phyloP scores from a whole-genome alignment of 2,329 filamentous ascomycete species.

The Periglandula ipomoeae region DNA sequence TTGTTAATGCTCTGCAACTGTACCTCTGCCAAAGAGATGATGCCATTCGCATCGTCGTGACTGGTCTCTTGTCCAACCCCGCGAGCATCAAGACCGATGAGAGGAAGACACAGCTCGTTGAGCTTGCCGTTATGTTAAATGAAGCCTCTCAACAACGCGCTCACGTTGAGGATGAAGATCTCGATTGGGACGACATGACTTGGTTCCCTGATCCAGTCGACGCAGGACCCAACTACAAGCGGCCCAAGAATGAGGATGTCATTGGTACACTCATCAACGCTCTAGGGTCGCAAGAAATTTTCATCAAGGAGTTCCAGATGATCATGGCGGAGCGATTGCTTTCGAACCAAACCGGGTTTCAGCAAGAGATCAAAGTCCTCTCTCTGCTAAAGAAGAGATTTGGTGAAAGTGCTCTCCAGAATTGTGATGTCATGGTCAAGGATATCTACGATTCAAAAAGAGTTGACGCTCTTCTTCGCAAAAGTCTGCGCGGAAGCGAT shows the following conservation, averaged over 20 bases:
- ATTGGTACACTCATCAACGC: constrained; percentile 84
- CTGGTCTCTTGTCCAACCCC: constrained; percentile 58
- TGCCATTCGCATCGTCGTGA: constrained; percentile 68
- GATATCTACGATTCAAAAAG: constrained; percentile 78
- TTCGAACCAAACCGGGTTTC: constrained; percentile 57
- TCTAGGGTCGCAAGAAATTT: constrained; percentile 81
- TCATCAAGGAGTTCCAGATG: constrained; percentile 87
- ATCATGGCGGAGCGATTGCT: constrained; percentile 79
- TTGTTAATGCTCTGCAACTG: constrained; percentile 63
- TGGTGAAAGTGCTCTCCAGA: constrained; percentile 76
- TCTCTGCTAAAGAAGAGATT: constrained; percentile 83
- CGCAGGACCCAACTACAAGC: constrained; percentile 84
- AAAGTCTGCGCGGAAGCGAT: constrained; percentile 19
- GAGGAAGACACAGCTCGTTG: constrained; percentile 46
- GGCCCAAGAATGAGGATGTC: constrained; percentile 81
- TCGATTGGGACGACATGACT: constrained; percentile 86
- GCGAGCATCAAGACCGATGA: constrained; percentile 40
- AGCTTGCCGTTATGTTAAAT: constrained; percentile 58
- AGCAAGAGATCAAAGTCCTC: constrained; percentile 74
- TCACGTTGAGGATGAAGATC: constrained; percentile 54
- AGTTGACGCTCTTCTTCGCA: constrained; percentile 60
- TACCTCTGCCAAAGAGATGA: constrained; percentile 71
- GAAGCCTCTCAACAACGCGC: constrained; percentile 47
- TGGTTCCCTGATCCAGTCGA: constrained; percentile 93
- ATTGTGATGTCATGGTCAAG: constrained; percentile 94